Conservation (phyloP, 495 filamentous ascomycete genomes). For the Diplogelasinospora grovesii region DNA sequence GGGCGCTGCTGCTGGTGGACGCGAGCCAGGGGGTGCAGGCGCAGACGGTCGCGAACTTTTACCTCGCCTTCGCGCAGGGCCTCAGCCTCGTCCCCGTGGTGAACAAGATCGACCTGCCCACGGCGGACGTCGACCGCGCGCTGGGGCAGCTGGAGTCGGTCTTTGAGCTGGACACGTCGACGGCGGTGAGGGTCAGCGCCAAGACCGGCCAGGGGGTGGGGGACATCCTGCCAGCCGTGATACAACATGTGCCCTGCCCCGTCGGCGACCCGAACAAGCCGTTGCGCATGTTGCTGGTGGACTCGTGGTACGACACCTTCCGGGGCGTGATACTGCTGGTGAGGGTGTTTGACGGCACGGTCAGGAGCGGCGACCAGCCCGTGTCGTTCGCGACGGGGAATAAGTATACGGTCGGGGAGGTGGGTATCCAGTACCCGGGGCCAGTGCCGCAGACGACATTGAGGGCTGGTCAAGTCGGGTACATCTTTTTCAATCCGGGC, state of each 20-base stretch:
- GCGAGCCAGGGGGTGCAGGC: conserved; percentile 89
- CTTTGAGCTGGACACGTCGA: conserved; percentile 79
- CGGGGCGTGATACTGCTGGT: conserved; percentile 90
- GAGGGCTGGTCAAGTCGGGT: conserved; percentile 89
- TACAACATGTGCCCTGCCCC: conserved; percentile 77
- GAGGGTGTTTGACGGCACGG: conserved; percentile 80
- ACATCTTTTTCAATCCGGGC: conserved; percentile 93
- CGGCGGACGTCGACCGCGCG: conserved; percentile 76
- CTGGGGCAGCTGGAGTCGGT: conserved; percentile 76
- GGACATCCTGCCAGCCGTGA: conserved; percentile 70
- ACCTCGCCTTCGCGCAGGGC: conserved; percentile 88
- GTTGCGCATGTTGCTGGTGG: conserved; percentile 80
- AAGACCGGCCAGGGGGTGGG: conserved; percentile 89
- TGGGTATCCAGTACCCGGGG: conserved; percentile 93
- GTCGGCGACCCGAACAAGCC: conserved; percentile 63
- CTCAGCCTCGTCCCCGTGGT: conserved; percentile 82
- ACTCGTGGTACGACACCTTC: conserved; percentile 97
- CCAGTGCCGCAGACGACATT: conserved; percentile 73
- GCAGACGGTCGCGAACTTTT: conserved; percentile 97
- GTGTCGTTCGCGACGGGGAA: conserved; percentile 77
- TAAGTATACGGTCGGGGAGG: conserved; percentile 89
- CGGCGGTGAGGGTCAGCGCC: conserved; percentile 80
- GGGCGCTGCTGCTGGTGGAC: conserved; percentile 87
- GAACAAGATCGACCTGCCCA: conserved; percentile 91
- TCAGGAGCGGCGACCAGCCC: conserved; percentile 76